Conservation (phyloP, 2,329 filamentous ascomycete genomes). For the Pseudogymnoascus sp. region DNA sequence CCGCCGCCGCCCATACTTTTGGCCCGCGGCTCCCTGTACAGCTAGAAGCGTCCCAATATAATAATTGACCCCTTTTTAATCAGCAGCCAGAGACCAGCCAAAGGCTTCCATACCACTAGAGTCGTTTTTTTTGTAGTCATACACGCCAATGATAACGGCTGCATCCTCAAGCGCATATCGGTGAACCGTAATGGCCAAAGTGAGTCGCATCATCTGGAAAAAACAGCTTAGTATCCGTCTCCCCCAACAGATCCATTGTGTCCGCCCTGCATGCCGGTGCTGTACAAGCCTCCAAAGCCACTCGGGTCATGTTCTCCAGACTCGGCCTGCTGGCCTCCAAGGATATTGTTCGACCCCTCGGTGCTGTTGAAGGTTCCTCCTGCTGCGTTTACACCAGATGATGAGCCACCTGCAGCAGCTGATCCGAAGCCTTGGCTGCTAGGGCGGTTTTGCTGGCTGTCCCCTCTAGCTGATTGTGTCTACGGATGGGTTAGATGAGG, state of each 20-base stretch:
- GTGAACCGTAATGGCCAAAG: conserved; percentile 2
- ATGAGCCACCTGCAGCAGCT: conserved; percentile 30
- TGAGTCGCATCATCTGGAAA: neutral
- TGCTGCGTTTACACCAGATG: conserved; percentile 27
- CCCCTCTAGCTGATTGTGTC: conserved; percentile 70
- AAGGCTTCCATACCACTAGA: conserved; percentile 3
- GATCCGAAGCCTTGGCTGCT: conserved; percentile 45
- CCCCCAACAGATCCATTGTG: conserved; percentile 50
- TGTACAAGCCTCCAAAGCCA: conserved; percentile 34
- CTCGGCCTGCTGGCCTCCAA: conserved; percentile 26
- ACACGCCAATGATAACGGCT: conserved; percentile 5
- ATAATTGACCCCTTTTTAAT: conserved; percentile 9
- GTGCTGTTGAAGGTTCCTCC: conserved; percentile 24
- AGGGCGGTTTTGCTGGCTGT: conserved; percentile 40
- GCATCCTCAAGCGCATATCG: neutral
- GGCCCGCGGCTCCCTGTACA: conserved; percentile 25
- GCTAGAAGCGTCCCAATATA: conserved; percentile 10
- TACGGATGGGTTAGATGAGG: conserved; percentile 35
- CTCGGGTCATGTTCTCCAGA: conserved; percentile 27
- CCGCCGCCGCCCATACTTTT: conserved; percentile 23
- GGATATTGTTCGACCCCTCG: conserved; percentile 28
- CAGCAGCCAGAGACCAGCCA: conserved; percentile 2
- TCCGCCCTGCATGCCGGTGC: conserved; percentile 41
- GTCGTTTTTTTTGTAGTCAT: conserved; percentile 4
- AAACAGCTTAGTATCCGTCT: conserved; percentile 40